Evolutionary conservation across 2,329 filamentous ascomycete genomes (phyloP), one percentile per base, ranked within the genome.

Genomic region (Sporothrix variecibatus): DNA sequence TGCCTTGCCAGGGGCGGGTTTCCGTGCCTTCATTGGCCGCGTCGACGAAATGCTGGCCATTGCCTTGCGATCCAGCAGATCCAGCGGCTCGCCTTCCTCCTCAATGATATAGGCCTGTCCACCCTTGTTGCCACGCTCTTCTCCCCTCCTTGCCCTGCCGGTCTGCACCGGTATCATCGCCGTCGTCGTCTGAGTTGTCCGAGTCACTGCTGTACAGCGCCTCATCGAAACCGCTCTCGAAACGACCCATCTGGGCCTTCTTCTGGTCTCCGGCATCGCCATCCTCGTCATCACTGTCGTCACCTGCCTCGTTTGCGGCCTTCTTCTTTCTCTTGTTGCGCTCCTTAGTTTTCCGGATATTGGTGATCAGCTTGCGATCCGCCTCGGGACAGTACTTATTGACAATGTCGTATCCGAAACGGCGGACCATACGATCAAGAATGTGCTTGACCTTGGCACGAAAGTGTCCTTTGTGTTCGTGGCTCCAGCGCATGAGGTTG

Each of bases 371-470:
- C 83, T 98, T 99, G 78, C 91, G 91, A 83, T 98, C 95, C 28
- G 90, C 89, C 79, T 97, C 93, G 2, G 95, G 95, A 74, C 93
- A 95, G 81, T 93, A 87, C 77, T 89, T 89, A 83, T 96, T 93
- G 15, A 99, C 89, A 40, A 90, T 83, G 1, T 95, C 92, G 64
- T 93, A 92, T 67, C 96, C 95, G 80, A 98, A 98, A 73, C 95
- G 91, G 67, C 95, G 90, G 28, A 98, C 92, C 88, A 98, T 94
- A 71, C 96, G 91, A 84, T 99, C 96, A 20, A 99, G 85, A 76
- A 99, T 98, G 80, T 98, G 95, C 89, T 98, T 98, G 78, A 99
- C 95, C 86, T 98, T 99, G 69, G 93, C 92, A 80, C 95, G 94
- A 85, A 99, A 96, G 81, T 97, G 94, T 15, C 94, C 94, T 85